Base-by-base conservation (phyloP, 1,284 basidiomycete genomes). In the Flammula alnicola region DNA sequence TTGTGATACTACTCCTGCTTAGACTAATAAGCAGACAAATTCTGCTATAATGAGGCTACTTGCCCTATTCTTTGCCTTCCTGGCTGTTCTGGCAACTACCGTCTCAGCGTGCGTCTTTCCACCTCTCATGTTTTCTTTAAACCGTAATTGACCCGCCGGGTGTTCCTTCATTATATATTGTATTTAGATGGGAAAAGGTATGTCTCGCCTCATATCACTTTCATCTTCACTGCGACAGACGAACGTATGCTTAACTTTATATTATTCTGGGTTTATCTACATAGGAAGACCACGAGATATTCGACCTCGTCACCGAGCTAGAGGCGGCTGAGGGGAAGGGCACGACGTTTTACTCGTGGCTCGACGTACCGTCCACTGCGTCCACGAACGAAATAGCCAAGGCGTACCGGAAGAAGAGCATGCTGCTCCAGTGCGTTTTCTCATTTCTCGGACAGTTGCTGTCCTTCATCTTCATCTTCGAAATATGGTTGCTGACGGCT, bases 231-330 rank as follows among this genome's bases (percentile, higher is more conserved):
- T n/a, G n/a, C n/a, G n/a, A n/a, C n/a, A n/a, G n/a, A n/a, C n/a
- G n/a, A n/a, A n/a, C n/a, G n/a, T n/a, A n/a, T n/a, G n/a, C n/a
- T n/a, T n/a, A n/a, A n/a, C n/a, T 17, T 25, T 19, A 48, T 14
- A 26, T 16, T 9, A 10, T 31, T 20, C 20, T 43, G n/a, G 12
- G 6, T 16, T 17, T 16, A 9, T 20, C n/a, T 32, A 50, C 26
- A 48, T 59, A 93, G 85, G 88, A 94, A 69, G 93, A 95, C 73
- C 80, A 95, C 75, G 95, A 98, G 71, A 95, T 98, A 45, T 98
- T 98, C 63, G 95, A 97, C 72, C 79, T 98, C n/a, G 94, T 97
- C 49, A 82, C 82, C 55, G 90, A 82, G 5, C 70, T 98, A 26
- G 87, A 96, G 71, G 72, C 75, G 1, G 76, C 90, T 2, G 94